These are phyloP conservation scores for Hypoxylon rubiginosum DNA, from an alignment of 2,329 filamentous ascomycete genomes.

Conservation along the genomic window DNA sequence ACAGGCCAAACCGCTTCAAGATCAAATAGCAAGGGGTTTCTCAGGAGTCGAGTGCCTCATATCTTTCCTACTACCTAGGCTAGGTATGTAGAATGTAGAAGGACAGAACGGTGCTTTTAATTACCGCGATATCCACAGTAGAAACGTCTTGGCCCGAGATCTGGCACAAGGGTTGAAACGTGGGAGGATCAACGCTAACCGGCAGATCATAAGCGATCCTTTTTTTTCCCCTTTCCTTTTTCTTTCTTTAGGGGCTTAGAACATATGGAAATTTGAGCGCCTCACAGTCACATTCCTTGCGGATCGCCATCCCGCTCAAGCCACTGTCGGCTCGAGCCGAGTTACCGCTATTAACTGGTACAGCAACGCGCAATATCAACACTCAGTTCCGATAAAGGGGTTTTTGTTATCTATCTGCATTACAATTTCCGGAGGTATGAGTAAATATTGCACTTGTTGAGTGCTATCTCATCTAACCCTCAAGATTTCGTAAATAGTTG, in stretches of 20 bases:
- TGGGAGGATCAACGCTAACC: slow-evolving; percentile 40
- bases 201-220: slow-evolving; percentile 41
- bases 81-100: no score
- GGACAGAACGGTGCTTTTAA: slow-evolving; percentile 27
- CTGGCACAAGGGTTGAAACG: slow-evolving; percentile 45
- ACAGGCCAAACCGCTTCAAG: not conserved
- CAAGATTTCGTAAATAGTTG: not conserved
- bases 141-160: slow-evolving; percentile 46
- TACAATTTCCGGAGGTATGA: not conserved
- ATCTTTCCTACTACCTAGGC: not conserved
- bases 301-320: slow-evolving; percentile 5
- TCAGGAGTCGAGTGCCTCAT: slow-evolving; percentile 8
- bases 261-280: slow-evolving; percentile 20
- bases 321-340: slow-evolving; percentile 39
- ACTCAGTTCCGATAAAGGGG: not conserved
- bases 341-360: slow-evolving; percentile 6
- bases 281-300: slow-evolving; percentile 20
- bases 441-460: not conserved
- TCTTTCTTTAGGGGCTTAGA: not conserved
- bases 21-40: slow-evolving; percentile 13
- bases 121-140: slow-evolving; percentile 38
- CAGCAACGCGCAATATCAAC: not conserved
- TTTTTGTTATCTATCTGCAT: not conserved
- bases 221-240: slow-evolving; percentile 4
- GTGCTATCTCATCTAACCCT: not conserved